Evolutionary conservation across 768 basidiomycete species (phyloP), one percentile per base, ranked within the genome.

Genomic region (Suillus ampliporus): DNA sequence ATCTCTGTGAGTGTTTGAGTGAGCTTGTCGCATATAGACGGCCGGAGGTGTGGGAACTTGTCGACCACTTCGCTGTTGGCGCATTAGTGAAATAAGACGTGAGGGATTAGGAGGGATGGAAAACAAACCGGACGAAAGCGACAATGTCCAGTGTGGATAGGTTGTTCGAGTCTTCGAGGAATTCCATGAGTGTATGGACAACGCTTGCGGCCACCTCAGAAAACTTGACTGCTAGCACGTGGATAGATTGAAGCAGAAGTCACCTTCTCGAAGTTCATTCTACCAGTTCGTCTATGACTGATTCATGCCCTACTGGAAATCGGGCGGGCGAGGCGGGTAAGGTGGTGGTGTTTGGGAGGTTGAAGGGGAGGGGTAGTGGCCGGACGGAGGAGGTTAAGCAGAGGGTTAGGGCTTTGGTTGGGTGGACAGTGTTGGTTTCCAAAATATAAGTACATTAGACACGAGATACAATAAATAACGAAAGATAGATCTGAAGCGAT

Each of bases 161-260:
- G 79, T 97, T 97, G 78, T 90, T 96, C 2, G 93, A 89, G 76
- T 98, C 96, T 28, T 94, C 91, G 46, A 99, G 84, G 87, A 96
- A 95, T 67, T 95, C 92, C 91, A 95, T 92, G 52, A 95, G 80
- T 1, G 92, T 92, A 67, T 97, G 92, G 0, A 99, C 95, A 47
- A 98, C 97, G 65, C 89, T 95, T 1, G 94, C 92, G 5, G 97
- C 97, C 17, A 99, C 92, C 73, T 99, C 97, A 6, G 95, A 94
- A 82, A 97, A 98, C 70, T 91, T 92, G 82, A 98, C 90, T 3
- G 97, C 96, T 69, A 92, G 95, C 57, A 97, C 86, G 74, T 99
- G 97, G 66, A 99, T 99, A 34, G 92, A 95, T 74, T 98, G 96
- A 67, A 99, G 98, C 67, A 99, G 86, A 1, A 99, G 85, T 72